Percentiles rank a stretch among this genome's conserved stretches.
Evolutionary conservation across 163 green algal species (phyloP).

Genomic region (Prototheca wickerhamii): DNA sequence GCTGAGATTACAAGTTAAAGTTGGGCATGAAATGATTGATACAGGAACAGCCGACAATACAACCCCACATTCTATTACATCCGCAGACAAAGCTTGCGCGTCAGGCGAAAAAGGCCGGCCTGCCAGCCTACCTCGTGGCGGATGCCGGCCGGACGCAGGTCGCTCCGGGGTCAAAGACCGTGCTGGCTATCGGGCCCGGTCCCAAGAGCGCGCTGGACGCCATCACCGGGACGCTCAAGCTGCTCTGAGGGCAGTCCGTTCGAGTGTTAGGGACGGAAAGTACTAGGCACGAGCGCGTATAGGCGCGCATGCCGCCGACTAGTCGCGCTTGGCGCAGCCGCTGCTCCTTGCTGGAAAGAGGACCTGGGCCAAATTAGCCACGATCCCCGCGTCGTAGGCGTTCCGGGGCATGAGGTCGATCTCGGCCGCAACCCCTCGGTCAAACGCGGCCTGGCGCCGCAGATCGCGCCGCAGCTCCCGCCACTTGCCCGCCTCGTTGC

Average conservation of each 20-base stretch:
- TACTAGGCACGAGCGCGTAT: too few relatives aligned
- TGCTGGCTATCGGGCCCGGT: slow-evolving; percentile 71
- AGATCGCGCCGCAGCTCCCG: neutral
- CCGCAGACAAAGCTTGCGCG: slow-evolving; percentile 23
- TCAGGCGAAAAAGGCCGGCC: slow-evolving; percentile 20
- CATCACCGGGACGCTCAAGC: slow-evolving; percentile 58
- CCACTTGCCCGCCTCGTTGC: slow-evolving; percentile 15
- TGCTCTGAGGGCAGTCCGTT: slow-evolving; percentile 46
- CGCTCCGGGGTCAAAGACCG: slow-evolving; percentile 54
- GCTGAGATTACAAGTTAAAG: neutral
- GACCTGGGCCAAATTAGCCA: neutral
- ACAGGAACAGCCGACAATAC: neutral
- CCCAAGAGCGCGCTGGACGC: slow-evolving; percentile 45
- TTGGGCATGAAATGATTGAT: neutral
- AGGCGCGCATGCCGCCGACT: too few relatives aligned
- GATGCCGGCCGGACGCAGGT: slow-evolving; percentile 72
- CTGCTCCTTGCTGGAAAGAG: too few relatives aligned
- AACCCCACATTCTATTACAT: neutral
- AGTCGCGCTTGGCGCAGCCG: too few relatives aligned
- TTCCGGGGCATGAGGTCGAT: neutral
- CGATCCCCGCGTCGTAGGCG: neutral
- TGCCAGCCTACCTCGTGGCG: slow-evolving; percentile 51
- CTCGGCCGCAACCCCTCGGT: neutral
- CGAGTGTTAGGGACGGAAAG: too few relatives aligned
- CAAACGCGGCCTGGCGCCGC: slow-evolving; percentile 2